Evolutionary conservation across 2,329 filamentous ascomycete genomes (phyloP).

Genomic region (Ciborinia camelliae): DNA sequence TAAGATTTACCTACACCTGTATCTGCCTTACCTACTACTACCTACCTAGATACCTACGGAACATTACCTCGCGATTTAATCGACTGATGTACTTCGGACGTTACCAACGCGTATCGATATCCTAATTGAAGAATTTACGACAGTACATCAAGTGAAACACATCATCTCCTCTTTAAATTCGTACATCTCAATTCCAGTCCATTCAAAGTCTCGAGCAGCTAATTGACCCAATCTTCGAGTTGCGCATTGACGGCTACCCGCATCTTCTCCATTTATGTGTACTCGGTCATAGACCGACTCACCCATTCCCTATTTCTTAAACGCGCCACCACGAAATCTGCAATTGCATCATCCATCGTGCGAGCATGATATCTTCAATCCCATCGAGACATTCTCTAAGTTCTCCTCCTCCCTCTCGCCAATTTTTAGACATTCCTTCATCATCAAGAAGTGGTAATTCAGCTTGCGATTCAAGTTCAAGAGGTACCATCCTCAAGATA

Average conservation of each 20-base stretch:
- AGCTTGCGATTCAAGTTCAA: background rate
- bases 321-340: background rate
- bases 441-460: background rate
- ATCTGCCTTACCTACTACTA: no score
- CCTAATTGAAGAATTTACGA: background rate
- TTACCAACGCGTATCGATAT: background rate
- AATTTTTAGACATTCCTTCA: background rate
- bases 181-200: background rate
- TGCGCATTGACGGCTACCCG: constrained; percentile 11
- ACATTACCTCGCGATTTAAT: no score
- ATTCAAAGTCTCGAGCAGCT: background rate
- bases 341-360: constrained; percentile 22
- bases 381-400: constrained; percentile 18
- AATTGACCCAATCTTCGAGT: background rate
- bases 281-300: background rate
- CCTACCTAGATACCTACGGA: no score
- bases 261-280: constrained; percentile 2
- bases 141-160: background rate
- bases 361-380: constrained; percentile 29
- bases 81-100: no score
- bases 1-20: no score
- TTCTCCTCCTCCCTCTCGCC: constrained; percentile 11
- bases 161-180: background rate
- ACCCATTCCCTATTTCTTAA: background rate
- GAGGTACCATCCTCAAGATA: background rate